Conservation (phyloP, 2,329 filamentous ascomycete species). For the Colletotrichum sp. region DNA sequence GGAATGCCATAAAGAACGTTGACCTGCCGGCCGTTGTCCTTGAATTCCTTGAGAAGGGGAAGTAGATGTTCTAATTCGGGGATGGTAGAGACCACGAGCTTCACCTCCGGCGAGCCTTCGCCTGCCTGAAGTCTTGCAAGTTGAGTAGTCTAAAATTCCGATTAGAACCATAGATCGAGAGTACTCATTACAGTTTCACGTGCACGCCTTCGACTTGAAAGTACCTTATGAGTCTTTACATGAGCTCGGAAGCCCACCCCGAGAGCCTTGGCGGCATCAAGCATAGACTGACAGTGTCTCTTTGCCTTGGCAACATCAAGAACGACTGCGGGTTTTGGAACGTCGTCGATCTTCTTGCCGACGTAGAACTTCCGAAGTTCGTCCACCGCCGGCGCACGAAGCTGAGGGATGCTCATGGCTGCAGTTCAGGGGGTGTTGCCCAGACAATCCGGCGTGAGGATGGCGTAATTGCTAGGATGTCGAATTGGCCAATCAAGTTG, state of each 20-base stretch:
- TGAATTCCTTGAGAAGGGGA: conserved; percentile 40
- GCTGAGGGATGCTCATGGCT: conserved; percentile 23
- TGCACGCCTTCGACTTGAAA: neutral
- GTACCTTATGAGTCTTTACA: conserved; percentile 70
- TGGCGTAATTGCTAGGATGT: neutral
- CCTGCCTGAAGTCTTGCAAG: conserved; percentile 61
- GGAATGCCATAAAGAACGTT: conserved; percentile 66
- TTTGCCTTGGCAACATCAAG: conserved; percentile 58
- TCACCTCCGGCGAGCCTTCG: conserved; percentile 37
- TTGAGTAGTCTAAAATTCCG: conserved; percentile 52
- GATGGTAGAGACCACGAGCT: conserved; percentile 65
- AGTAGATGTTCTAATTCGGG: conserved; percentile 61
- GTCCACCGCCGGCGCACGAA: neutral
- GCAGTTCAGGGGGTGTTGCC: neutral
- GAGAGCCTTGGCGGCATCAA: conserved; percentile 50
- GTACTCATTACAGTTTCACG: fast-evolving
- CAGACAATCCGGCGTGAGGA: neutral
- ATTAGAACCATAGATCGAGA: neutral
- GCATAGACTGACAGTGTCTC: conserved; percentile 63
- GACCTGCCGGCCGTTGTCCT: conserved; percentile 18
- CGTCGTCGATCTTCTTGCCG: conserved; percentile 25
- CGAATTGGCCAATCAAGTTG: neutral
- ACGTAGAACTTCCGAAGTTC: conserved; percentile 29
- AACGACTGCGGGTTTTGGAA: conserved; percentile 61
- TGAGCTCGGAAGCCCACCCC: conserved; percentile 64